Conservation (phyloP, 495 filamentous ascomycete genomes). For the Patellaria atrata region DNA sequence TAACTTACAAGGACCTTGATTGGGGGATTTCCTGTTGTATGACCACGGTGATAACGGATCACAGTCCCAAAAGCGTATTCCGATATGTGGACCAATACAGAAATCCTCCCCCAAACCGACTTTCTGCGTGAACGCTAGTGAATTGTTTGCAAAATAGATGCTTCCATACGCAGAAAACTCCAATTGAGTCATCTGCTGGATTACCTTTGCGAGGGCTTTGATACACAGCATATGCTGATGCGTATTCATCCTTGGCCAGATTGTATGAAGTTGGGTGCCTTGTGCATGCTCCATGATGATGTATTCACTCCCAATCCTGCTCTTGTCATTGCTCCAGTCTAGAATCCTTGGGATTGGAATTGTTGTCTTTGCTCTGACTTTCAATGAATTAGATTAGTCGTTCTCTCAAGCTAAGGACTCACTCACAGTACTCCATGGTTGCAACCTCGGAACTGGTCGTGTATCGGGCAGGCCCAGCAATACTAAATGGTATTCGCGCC, state of each 20-base stretch:
- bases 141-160: conserved; percentile 16
- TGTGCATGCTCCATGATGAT: conserved; percentile 32
- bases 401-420: conserved; percentile 3
- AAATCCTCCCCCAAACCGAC: conserved; percentile 25
- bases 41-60: conserved; percentile 23
- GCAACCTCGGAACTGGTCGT: conserved; percentile 34
- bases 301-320: conserved; percentile 33
- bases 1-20: conserved; percentile 30
- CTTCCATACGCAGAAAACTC: conserved; percentile 34
- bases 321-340: conserved; percentile 28
- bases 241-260: conserved; percentile 29
- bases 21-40: conserved; percentile 23
- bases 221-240: conserved; percentile 29
- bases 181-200: conserved; percentile 27
- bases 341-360: conserved; percentile 31
- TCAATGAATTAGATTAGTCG: conserved; percentile 21
- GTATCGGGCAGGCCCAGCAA: conserved; percentile 26
- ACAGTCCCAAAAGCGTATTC: conserved; percentile 29
- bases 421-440: conserved; percentile 33
- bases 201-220: conserved; percentile 21
- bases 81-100: conserved; percentile 31
- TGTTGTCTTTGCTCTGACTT: conserved; percentile 22
- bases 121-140: conserved; percentile 18
- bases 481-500: conserved; percentile 26
- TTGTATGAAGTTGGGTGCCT: conserved; percentile 27